A percentile compares a stretch with the other conserved stretches of the same genome.
phyloP scores from a whole-genome alignment of 192 early-diverging fungal species.

The Coemansia sp. region DNA sequence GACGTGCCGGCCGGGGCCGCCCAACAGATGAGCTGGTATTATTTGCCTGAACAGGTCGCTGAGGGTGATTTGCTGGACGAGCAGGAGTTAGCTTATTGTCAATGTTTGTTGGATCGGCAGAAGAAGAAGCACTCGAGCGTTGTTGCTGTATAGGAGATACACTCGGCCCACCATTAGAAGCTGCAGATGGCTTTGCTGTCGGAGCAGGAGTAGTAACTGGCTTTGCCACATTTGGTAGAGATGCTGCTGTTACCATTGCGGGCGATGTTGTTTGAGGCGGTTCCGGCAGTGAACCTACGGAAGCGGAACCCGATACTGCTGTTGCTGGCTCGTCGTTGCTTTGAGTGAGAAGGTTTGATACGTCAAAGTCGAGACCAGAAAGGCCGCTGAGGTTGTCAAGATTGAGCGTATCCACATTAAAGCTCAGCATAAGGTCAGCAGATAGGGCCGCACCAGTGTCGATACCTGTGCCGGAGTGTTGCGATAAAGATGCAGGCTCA shows the following conservation, averaged over 20 bases:
- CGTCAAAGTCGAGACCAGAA: constrained; percentile 42
- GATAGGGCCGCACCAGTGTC: background rate
- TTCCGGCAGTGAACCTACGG: background rate
- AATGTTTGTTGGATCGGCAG: background rate
- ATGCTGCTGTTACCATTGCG: background rate
- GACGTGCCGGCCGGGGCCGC: constrained; percentile 21
- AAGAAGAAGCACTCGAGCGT: background rate
- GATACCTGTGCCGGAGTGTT: background rate
- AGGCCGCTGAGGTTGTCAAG: constrained; percentile 30
- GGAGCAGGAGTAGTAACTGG: background rate
- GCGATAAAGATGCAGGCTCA: background rate
- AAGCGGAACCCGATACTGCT: background rate
- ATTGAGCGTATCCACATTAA: constrained; percentile 51
- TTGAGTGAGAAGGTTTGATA: constrained; percentile 35
- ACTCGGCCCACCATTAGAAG: background rate
- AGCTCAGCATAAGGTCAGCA: constrained; percentile 24
- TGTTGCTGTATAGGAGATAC: background rate
- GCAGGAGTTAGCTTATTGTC: background rate
- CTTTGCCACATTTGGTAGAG: background rate
- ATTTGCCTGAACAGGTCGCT: constrained; percentile 2
- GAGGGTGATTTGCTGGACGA: constrained; percentile 10
- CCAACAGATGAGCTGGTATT: background rate
- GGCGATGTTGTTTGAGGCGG: background rate
- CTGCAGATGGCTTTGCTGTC: background rate
- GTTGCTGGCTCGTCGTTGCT: background rate